These are phyloP conservation scores for Periconia macrospinosa DNA, from an alignment of 2,329 filamentous ascomycete genomes.

Conservation along the genomic window DNA sequence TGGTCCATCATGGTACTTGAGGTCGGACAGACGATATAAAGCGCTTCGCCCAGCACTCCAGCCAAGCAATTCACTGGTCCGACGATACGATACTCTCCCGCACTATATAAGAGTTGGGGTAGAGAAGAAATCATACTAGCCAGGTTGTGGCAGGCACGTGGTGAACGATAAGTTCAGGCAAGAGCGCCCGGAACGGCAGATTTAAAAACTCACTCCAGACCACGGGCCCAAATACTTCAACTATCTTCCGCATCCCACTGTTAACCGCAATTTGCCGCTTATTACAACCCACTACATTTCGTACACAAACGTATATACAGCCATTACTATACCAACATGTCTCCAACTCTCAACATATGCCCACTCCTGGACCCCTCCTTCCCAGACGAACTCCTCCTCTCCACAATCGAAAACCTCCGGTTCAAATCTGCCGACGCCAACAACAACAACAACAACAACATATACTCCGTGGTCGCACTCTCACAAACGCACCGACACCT, in stretches of 20 bases:
- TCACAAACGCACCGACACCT: constrained; percentile 21
- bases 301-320: neutral
- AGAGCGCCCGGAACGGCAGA: too few species aligned
- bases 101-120: too few species aligned
- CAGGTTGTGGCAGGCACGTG: too few species aligned
- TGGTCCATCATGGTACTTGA: neutral
- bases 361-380: constrained; percentile 19
- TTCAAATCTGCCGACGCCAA: constrained; percentile 6
- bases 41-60: neutral
- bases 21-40: neutral
- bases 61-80: neutral
- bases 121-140: too few species aligned
- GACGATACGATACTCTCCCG: too few species aligned
- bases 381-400: constrained; percentile 31
- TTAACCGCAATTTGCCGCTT: too few species aligned
- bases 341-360: constrained; percentile 1
- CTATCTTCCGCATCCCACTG: too few species aligned
- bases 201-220: too few species aligned
- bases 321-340: constrained; percentile 22
- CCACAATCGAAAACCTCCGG: constrained; percentile 26
- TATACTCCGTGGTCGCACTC: constrained; percentile 20
- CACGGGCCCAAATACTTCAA: too few species aligned
- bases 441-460: constrained; percentile 9
- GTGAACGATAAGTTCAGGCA: too few species aligned
- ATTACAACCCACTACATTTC: too few species aligned